Base-by-base conservation (phyloP, 2,329 filamentous ascomycete genomes). In the Pseudocercospora fuligena region DNA sequence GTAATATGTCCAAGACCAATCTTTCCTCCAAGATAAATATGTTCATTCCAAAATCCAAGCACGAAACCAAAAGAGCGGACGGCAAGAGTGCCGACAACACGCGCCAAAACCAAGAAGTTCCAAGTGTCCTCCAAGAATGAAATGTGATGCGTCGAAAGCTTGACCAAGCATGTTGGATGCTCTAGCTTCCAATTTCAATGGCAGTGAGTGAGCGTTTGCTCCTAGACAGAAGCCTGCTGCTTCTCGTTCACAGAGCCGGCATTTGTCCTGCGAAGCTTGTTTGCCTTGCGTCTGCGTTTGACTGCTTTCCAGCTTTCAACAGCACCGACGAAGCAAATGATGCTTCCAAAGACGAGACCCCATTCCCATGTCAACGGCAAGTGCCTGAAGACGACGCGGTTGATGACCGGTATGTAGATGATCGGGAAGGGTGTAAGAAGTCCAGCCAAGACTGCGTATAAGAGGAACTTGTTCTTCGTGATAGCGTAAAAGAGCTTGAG, bases 221-320 rank as follows among this genome's bases (percentile, higher is more conserved):
- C 25, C 61, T 40, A 64, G 21, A 64, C 61, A 7, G 57, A 58
- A 57, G 36, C 58, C 49, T 21, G 23, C 23, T 53, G 53, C 33
- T 69, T 51, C 29, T 66, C 66, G 19, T 59, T 29, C 3, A 57
- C 60, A 19, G 21, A 51, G 23, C 47, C 21, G 23, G 19, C n/a
- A 49, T 40, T 29, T 40, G 23, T 33, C n/a, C 61, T 27, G 23
- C 40, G 54, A 33, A 51, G 49, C 60, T 62, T 61, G 14, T 63
- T 64, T 11, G 66, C 63, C 60, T 68, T 72, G 25, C 60, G 60
- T 21, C 47, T 58, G 4, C 81, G 75, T 74, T 83, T 83, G 31
- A 80, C 69, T 49, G 80, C 80, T 72, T 83, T 83, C 81, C 81
- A 83, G 43, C 70, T 76, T 73, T 83, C 81, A 16, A 83, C 80